A percentile compares a stretch with the other conserved stretches of the same genome.
phyloP scores from a whole-genome alignment of 148 eudicot species.

The Vaccinium macrocarpon region DNA sequence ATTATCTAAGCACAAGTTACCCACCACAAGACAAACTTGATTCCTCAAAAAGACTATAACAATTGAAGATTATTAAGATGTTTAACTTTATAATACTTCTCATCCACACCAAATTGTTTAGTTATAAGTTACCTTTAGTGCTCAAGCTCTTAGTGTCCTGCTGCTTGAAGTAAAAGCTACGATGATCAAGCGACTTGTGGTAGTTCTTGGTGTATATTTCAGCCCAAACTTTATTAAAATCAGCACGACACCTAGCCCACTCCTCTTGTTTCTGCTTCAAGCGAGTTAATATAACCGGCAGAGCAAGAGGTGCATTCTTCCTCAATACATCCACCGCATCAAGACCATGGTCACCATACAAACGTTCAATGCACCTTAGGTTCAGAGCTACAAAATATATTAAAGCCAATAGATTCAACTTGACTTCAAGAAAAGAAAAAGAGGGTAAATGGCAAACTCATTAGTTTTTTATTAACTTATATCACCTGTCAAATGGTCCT shows the following conservation, averaged over 20 bases:
- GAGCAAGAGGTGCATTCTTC: slow-evolving; percentile 55
- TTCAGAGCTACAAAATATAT: slow-evolving; percentile 55
- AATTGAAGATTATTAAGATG: not conserved
- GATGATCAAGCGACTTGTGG: slow-evolving; percentile 89
- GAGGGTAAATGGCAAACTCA: slow-evolving; percentile 3
- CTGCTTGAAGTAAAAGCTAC: slow-evolving; percentile 91
- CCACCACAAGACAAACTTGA: not conserved
- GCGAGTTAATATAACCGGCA: slow-evolving; percentile 76
- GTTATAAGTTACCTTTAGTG: slow-evolving; percentile 59
- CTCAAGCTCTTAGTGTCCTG: slow-evolving; percentile 87
- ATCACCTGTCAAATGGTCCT: slow-evolving; percentile 51
- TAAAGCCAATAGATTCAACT: slow-evolving; percentile 15
- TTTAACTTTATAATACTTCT: not conserved
- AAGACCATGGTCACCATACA: slow-evolving; percentile 86
- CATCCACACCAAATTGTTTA: not conserved
- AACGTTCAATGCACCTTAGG: slow-evolving; percentile 86
- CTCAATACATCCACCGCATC: slow-evolving; percentile 77
- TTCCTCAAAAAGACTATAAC: not conserved
- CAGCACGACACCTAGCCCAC: slow-evolving; percentile 80
- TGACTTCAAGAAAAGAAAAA: not conserved
- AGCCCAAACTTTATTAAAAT: slow-evolving; percentile 88
- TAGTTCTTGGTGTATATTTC: slow-evolving; percentile 78
- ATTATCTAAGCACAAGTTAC: not conserved
- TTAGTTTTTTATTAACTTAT: not conserved
- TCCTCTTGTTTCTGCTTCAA: slow-evolving; percentile 90